Evolutionary conservation across 208 protist genomes (phyloP), one percentile per base, ranked within the genome.

Genomic region (Leishmania martiniquensis): DNA sequence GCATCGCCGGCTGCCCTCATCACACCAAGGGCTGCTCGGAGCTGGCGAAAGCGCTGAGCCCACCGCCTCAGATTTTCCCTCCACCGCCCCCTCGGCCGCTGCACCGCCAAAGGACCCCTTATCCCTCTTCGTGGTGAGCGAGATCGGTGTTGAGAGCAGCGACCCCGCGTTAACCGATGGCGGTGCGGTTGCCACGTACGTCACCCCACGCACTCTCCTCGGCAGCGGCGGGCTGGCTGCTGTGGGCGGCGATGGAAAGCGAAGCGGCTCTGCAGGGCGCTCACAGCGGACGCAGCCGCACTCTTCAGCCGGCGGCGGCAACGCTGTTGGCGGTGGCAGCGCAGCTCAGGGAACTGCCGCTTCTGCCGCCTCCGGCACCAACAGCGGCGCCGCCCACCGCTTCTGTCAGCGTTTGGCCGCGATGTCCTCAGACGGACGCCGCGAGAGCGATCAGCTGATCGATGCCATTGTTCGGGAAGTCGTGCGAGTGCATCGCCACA

Each of bases 401-500:
- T 25, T 39, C 57, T 55, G 59, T 66, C 59, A 72, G n/a, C 67
- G 78, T 34, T 15, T 44, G 22, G 52, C 65, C 32, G 72, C 73
- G 47, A 5, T 42, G 42, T 49, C 67, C 42, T 7, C 87, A 25
- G 82, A 87, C 44, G 84, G 91, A 45, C 80, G 83, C 0, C 85
- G 84, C 32, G 72, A 84, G 57, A 63, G 76, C 37, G 88, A 94
- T 63, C 80, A 85, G 22, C 79, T 95, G n/a, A 79, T 81, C 2
- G 93, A 96, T 5, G 72, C 75, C 0, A 81, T 93, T 7, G 57
- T 78, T 20, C 76, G 81, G 52, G 93, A 96, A 75, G 47, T 95
- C 45, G 78, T 91, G 39, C 73, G 85, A 4, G 89, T 89, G 25
- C 87, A 96, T 86, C 59, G 81, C n/a, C 80, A 93, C 82, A 96